Base-by-base conservation (phyloP, 345 rosid species). In the Citrus sinensis region DNA sequence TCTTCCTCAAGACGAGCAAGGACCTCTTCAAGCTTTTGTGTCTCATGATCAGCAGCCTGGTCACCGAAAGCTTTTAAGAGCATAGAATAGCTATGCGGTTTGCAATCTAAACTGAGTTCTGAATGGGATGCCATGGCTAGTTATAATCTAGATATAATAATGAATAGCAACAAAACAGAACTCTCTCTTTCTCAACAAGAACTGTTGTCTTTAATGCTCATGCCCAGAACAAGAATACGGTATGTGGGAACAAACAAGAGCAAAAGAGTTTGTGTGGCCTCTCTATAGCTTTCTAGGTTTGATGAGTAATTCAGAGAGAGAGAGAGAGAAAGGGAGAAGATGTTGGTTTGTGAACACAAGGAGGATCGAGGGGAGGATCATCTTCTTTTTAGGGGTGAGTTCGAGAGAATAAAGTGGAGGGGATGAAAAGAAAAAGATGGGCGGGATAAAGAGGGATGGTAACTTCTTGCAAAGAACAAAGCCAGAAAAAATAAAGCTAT, bases 1-100 rank as follows among this genome's bases (percentile, higher is more conserved):
- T 97, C 99, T 75, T 94, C 98, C 72, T 97, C 98, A 27, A 97
- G 98, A 51, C 83, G 90, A 78, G 90, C 78, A 27, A 97, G 92
- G 82, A 91, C 85, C 63, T 97, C 98, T 87, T 94, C 98, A 9
- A 97, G 96, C 87, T 87, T 91, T 55, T 88, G 98, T 58, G 92
- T 86, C 22, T 92, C 34, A 32, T 32, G 94, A 70, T 88, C 90
- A 29, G 81, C 81, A 24, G 51, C 51, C 51, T 86, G 90, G n/a
- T 93, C 96, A 29, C 93, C 97, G 73, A 90, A 90, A 24, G 98
- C 91, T 83, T 94, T 97, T 83, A 94, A 78, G 25, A 97, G 89
- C 98, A 94, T 84, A 65, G 99, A 94, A 70, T 91, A 88, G 87
- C 88, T 94, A 80, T 90, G 92, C 25, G 97, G 97, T 79, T 90